phyloP scores from a whole-genome alignment of 805 yeast genomes.

The Ogataea paradorogensis region DNA sequence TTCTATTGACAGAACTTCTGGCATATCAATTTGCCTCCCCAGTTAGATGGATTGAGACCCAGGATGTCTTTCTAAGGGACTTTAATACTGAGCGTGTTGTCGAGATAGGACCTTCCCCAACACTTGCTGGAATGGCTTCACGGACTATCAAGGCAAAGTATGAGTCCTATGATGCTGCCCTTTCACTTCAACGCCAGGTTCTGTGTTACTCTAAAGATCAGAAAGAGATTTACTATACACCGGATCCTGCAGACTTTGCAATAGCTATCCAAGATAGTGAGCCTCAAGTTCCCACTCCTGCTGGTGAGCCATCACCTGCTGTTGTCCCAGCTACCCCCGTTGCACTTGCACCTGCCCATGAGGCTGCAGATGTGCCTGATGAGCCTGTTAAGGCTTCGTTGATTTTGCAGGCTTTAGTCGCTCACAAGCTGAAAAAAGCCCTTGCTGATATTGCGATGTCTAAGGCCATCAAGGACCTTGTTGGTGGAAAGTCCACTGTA shows the following conservation, averaged over 20 bases:
- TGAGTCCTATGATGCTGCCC: conserved; percentile 97
- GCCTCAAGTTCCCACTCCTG: conserved; percentile 32
- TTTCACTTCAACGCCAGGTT: conserved; percentile 89
- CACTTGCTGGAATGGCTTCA: conserved; percentile 97
- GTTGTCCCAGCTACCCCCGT: conserved; percentile 59
- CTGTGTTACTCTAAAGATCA: conserved; percentile 94
- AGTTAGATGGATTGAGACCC: conserved; percentile 98
- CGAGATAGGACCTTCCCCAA: conserved; percentile 98
- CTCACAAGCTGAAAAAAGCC: conserved; percentile 92
- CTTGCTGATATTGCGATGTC: conserved; percentile 81
- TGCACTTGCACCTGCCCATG: conserved; percentile 51
- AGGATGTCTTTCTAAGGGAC: conserved; percentile 92
- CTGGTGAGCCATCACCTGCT: conserved; percentile 35
- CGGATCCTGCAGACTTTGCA: conserved; percentile 62
- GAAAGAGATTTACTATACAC: conserved; percentile 93
- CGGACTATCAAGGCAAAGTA: conserved; percentile 94
- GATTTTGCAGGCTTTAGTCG: conserved; percentile 84
- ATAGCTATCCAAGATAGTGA: conserved; percentile 34
- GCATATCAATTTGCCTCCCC: conserved; percentile 99
- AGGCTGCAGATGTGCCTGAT: conserved; percentile 83
- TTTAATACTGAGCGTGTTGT: conserved; percentile 96
- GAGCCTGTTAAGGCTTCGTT: conserved; percentile 84
- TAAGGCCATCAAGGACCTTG: conserved; percentile 94
- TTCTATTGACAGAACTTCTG: conserved; percentile 87
- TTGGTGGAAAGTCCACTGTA: conserved; percentile 97